A percentile compares a stretch with the other conserved stretches of the same genome.
Evolutionary conservation across 2,329 filamentous ascomycete genomes (phyloP).

Genomic region (Hypoxylon sp.): DNA sequence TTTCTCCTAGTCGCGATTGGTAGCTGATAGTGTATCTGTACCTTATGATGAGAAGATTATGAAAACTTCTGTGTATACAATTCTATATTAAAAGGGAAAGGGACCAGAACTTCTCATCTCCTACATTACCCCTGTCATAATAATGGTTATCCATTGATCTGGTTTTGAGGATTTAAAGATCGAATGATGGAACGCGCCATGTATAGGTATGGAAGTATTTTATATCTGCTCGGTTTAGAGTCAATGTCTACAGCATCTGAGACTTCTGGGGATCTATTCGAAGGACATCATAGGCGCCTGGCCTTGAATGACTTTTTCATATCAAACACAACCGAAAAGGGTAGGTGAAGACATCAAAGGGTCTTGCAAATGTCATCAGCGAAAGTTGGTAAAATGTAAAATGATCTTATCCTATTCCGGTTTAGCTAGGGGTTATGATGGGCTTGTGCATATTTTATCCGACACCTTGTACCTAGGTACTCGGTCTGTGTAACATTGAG

Average conservation of each 20-base stretch:
- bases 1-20: slow-evolving; percentile 71
- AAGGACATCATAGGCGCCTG: not conserved
- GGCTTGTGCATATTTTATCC: slow-evolving; percentile 12
- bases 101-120: slow-evolving; percentile 30
- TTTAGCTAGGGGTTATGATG: slow-evolving; percentile 4
- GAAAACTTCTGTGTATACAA: slow-evolving; percentile 35
- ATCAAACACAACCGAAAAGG: not conserved
- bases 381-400: slow-evolving; percentile 1
- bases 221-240: not conserved
- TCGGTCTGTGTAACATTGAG: slow-evolving; percentile 1
- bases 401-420: slow-evolving; percentile 19
- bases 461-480: not conserved
- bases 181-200: slow-evolving; percentile 23
- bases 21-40: slow-evolving; percentile 21
- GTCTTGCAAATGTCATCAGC: slow-evolving; percentile 24
- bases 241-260: not conserved
- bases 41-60: slow-evolving; percentile 31
- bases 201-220: slow-evolving; percentile 3
- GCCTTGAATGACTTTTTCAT: not conserved
- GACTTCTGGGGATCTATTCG: not conserved
- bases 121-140: slow-evolving; percentile 1
- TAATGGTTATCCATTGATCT: slow-evolving; percentile 17
- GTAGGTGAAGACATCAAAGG: slow-evolving; percentile 26
- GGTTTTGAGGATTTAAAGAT: slow-evolving; percentile 1
- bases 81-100: slow-evolving; percentile 12